Evolutionary conservation across 2,329 filamentous ascomycete species (phyloP), one percentile per base, ranked within the genome.

Genomic region (Colletotrichum endophyticum): DNA sequence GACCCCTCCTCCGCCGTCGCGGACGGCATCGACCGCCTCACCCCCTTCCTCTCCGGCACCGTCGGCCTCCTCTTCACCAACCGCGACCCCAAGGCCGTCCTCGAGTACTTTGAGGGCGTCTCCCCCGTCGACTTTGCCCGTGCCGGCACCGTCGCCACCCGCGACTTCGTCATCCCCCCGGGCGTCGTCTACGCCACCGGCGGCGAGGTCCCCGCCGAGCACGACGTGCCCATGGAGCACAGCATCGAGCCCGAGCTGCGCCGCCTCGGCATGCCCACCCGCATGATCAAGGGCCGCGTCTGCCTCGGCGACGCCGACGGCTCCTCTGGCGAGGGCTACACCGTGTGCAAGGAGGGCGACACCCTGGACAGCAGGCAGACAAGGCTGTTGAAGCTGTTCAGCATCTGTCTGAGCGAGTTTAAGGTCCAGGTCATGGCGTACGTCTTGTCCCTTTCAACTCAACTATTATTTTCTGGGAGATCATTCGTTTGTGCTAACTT

Each of bases 41-140:
- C 91, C 25, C 88, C 88, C 62, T 91, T 95, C 88, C 89, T 99
- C 68, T 87, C 90, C 80, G 97, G 97, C 82, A 94, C 94, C 81
- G 95, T 98, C 76, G 97, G 97, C 73, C 91, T 99, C 53, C 90
- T 99, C 80, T 96, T 98, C 89, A 98, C 96, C 78, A 94, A 95
- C 87, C 94, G 95, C 81, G 86, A 91, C 36, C 92, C 94, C 30
- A 84, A 88, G 57, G 89, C 92, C 69, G 90, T 99, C 77, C 87
- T 91, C 77, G 86, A 91, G 68, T 96, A 95, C 89, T 96, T 99
- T 84, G 87, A 89, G 76, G 87, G 87, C 78, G 94, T 95, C 83
- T 86, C 91, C 19, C 94, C 95, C 80, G 92, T 94, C 81, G 97
- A 99, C 88, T 99, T 96, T 83, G 97, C 97, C 78, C 94, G 97